Evolutionary conservation across 306 rosid species (phyloP), one percentile per base, ranked within the genome.

Genomic region (Pyrus bretschneideri): DNA sequence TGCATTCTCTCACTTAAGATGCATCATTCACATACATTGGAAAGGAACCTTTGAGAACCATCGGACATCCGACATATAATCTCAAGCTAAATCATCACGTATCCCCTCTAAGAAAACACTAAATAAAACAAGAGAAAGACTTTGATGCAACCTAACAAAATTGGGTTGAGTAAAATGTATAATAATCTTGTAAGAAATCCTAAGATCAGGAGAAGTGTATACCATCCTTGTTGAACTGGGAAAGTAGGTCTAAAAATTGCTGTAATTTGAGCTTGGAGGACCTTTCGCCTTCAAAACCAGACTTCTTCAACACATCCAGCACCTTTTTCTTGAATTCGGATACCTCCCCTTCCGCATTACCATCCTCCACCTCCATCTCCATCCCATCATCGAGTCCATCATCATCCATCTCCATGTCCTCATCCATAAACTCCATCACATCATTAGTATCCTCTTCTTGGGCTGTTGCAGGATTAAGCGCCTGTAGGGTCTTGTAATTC

Each of bases 261-360:
- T 91, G 93, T 46, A 95, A 76, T 5, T 89, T 82, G 78, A 95
- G 90, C 82, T 95, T 95, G 59, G 98, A 95, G 0, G 98, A 89
- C 75, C 97, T 90, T 81, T 95, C 88, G 15, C 91, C 96, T 84
- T 90, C 97, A 45, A 89, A 94, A 86, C 86, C 95, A 64, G 93
- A 90, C 73, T 92, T 97, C 79, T 84, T 92, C 42, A 92, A 71
- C 72, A 95, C 96, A 9, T 63, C 78, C 78, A 90, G 72, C n/a
- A 95, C 95, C 86, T 86, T 92, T 30, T 74, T 67, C 81, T 95
- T 92, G 81, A 92, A 95, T 73, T 95, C 96, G n/a, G 98, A 90
- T 76, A 82, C 74, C 73, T 64, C 91, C 46, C 79, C 92, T 21
- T 83, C 95, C 13, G 72, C 87, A 42, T 79, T 88, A 33, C 83